Base-by-base conservation (phyloP, 1,284 basidiomycete species). In the Apiotrichum mycotoxinovorans region DNA sequence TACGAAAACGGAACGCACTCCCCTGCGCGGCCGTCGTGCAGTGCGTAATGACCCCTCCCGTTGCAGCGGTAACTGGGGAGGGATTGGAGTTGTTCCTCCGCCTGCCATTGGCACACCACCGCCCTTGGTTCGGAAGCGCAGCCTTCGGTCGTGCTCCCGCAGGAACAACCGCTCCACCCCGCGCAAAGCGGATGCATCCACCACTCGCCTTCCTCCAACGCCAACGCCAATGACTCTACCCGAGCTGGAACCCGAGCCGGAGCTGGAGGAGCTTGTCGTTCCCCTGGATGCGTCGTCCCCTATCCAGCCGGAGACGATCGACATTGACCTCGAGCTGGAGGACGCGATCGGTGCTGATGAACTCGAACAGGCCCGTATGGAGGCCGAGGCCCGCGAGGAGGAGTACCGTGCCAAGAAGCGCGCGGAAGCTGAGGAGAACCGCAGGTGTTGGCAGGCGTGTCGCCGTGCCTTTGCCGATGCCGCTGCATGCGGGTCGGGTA, bases 261-360 rank as follows among this genome's bases (percentile, higher is more conserved):
- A 51, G 44, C 34, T 26, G 7, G 51, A 40, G 10, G 17, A 33
- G 4, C n/a, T 48, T 20, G n/a, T 46, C 30, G 18, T 35, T 3
- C 27, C 14, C 12, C 14, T 35, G 14, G 46, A 10, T 4, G 15
- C 46, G 15, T 48, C 46, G 7, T 48, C 46, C 5, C 46, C 46
- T 3, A 3, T 37, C 22, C 33, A 22, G 33, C 48, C 50, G 2
- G 33, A 49, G 11, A 51, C 41, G 9, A 46, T 58, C 18, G 56
- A 55, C 46, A 56, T 63, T 42, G 56, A 60, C 45, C 37, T 60
- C 5, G 61, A 56, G 52, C 37, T 27, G 17, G 58, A 57, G 33
- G 61, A 63, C 41, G 69, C 69, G 5, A 71, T 75, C 48, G 73
- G 73, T 1, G 66, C 71, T 1, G 71, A 60, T 17, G 73, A 75